Percentiles rank a stretch among this genome's conserved stretches.
phyloP scores from a whole-genome alignment of 352 stramenopile species.

The Phytophthora hibernalis region DNA sequence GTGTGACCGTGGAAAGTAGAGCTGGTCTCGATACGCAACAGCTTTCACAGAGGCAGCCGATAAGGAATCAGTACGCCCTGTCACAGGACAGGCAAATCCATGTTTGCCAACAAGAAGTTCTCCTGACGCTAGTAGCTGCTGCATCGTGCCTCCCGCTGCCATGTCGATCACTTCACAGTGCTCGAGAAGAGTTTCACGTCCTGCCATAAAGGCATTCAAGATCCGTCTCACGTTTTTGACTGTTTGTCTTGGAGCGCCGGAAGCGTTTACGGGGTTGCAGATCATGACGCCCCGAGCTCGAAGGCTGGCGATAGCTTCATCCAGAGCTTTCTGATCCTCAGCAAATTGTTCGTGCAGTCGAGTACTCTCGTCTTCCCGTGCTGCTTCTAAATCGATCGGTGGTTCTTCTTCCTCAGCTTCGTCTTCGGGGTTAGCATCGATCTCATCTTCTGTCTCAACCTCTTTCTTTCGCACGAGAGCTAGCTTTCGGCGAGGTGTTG shows the following conservation, averaged over 20 bases:
- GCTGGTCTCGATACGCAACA: conserved; percentile 54
- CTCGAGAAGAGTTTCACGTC: conserved; percentile 57
- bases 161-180: conserved; percentile 44
- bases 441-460: conserved; percentile 8
- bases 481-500: conserved; percentile 35
- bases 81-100: conserved; percentile 50
- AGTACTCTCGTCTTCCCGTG: conserved; percentile 50
- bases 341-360: conserved; percentile 55
- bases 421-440: conserved; percentile 10
- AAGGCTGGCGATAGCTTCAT: conserved; percentile 43
- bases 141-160: conserved; percentile 2
- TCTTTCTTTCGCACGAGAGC: conserved; percentile 32
- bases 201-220: conserved; percentile 43
- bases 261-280: conserved; percentile 32
- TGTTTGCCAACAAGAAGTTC: conserved; percentile 65
- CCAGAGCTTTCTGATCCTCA: conserved; percentile 48
- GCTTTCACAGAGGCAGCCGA: conserved; percentile 1
- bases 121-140: conserved; percentile 43
- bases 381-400: conserved; percentile 40
- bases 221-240: conserved; percentile 36
- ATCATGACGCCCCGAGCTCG: conserved; percentile 47
- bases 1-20: conserved; percentile 63
- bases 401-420: conserved; percentile 35
- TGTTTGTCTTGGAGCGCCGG: conserved; percentile 43
- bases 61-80: conserved; percentile 19